Evolutionary conservation across 768 basidiomycete species (phyloP).

Genomic region (Mrakia hoshinonis): DNA sequence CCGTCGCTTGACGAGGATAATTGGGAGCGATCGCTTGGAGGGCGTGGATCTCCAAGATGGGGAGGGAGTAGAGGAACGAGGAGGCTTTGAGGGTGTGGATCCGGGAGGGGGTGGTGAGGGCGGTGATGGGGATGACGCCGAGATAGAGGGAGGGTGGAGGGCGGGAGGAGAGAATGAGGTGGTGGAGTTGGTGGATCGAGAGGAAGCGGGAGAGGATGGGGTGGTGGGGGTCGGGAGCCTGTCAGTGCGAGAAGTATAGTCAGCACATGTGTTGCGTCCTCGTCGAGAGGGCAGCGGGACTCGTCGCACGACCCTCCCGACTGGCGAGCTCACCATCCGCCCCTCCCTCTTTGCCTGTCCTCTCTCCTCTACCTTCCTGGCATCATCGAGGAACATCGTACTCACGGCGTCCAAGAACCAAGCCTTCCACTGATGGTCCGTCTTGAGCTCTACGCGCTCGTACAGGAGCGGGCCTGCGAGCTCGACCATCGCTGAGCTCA

Average conservation of each 20-base stretch:
- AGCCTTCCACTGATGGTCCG: not conserved
- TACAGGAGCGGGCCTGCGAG: constrained; percentile 10
- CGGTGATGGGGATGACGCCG: too few relatives aligned
- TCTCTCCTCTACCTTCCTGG: too few relatives aligned
- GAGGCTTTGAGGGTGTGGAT: not conserved
- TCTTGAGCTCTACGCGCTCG: not conserved
- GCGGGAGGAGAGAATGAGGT: constrained; percentile 1
- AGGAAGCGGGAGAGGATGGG: not conserved
- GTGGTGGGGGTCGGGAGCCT: not conserved
- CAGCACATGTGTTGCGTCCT: not conserved
- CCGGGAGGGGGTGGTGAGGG: not conserved
- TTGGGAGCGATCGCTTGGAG: not conserved
- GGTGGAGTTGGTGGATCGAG: not conserved
- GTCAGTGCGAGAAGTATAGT: too few relatives aligned
- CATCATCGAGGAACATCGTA: not conserved
- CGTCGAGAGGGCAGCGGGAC: not conserved
- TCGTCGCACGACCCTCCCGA: too few relatives aligned
- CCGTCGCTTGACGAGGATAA: not conserved
- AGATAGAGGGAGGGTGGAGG: not conserved
- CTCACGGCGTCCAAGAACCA: not conserved
- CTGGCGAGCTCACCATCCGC: too few relatives aligned
- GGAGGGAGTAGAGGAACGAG: not conserved
- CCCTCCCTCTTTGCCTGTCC: too few relatives aligned
- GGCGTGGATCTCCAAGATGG: not conserved
- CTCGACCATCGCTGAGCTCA: not conserved